Evolutionary conservation across 179 eudicot genomes (phyloP), one percentile per base, ranked within the genome.

Genomic region (Silene coronaria): DNA sequence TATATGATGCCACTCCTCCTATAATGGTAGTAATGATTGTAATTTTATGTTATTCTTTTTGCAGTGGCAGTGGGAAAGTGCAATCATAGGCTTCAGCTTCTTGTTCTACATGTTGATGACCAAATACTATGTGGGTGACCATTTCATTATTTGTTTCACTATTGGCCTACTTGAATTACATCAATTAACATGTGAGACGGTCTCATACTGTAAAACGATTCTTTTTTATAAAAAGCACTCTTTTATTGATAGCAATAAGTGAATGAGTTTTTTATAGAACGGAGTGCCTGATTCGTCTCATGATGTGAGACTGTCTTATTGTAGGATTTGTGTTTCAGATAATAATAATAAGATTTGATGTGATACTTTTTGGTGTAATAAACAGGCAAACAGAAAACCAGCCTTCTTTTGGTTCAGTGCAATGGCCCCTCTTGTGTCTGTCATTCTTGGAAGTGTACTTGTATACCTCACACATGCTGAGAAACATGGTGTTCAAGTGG

Each of bases 61-160:
- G 87, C 94, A 94, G 98, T 94, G 98, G 98, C 85, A 93, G 85
- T 94, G 97, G 98, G 94, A 94, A 82, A 94, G 92, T 82, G 98
- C 94, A 2, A 82, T 92, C 27, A 64, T 94, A 71, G 98, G 98
- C 72, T 82, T 82, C 68, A 79, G 85, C 76, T 90, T 94, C 86
- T 89, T 94, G 45, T 92, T 88, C 87, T 92, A 83, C 81, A 90
- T 94, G 38, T 85, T 92, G 60, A 76, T 88, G 1, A 85, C 96
- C 6, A 83, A 86, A 86, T 82, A 60, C 82, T 81, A 89, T 73
- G 98, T 94, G 86, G 86, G 98, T 89, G 48, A 17, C 45, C 6
- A 16, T 19, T 58, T 27, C 65, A 32, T 5, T 27, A 8, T 55
- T 45, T 10, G 17, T 45, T 22, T 23, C 23, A 30, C 19, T 65